Conservation (phyloP, 2,329 filamentous ascomycete genomes). For the Epichloe glyceriae region DNA sequence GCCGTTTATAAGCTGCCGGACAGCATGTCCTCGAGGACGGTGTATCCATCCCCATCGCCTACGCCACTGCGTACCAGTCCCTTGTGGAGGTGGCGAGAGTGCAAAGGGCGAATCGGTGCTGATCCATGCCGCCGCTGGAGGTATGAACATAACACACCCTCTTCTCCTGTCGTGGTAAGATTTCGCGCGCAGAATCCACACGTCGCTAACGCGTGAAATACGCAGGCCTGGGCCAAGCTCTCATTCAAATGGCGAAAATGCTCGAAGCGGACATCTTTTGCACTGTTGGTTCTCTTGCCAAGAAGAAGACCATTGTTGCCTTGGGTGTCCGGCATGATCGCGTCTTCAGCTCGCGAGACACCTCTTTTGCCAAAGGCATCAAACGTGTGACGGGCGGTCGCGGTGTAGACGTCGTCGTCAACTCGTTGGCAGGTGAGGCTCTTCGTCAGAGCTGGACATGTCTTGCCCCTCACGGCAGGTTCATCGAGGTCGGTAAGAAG, state of each 20-base stretch:
- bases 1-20: background rate
- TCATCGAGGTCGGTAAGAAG: constrained; percentile 19
- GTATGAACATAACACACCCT: background rate
- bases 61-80: background rate
- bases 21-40: background rate
- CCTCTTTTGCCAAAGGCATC: background rate
- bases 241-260: constrained; percentile 2
- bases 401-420: constrained; percentile 7
- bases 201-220: too few species aligned
- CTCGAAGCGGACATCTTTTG: constrained; percentile 12
- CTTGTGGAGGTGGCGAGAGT: constrained; percentile 11
- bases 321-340: constrained; percentile 10
- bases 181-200: too few species aligned
- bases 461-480: constrained; percentile 17
- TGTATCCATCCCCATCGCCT: background rate
- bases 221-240: constrained; percentile 4
- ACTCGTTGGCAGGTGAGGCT: constrained; percentile 1
- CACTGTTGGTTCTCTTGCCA: constrained; percentile 16
- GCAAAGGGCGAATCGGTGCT: constrained; percentile 17
- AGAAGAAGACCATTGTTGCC: constrained; percentile 11
- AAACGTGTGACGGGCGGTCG: background rate
- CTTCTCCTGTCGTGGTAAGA: too few species aligned
- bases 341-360: constrained; percentile 6
- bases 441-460: constrained; percentile 15
- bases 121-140: constrained; percentile 15